These are phyloP conservation scores for Mallotus repandus DNA, from an alignment of 441 rosid species.

Conservation along the genomic window DNA sequence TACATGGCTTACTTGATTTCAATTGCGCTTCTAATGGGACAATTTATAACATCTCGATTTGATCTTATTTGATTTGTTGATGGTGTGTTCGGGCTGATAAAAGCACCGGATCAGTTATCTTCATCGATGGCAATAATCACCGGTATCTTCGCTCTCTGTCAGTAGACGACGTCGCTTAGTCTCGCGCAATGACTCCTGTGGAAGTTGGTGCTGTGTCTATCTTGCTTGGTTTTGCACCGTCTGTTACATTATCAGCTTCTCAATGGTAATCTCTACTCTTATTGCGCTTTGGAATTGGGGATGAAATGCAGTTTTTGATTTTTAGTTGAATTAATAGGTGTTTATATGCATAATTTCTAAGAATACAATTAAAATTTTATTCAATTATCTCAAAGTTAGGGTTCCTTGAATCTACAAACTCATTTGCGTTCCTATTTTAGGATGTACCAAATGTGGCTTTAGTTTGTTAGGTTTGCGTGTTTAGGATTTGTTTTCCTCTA, in stretches of 20 bases:
- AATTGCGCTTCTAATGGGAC: too few species aligned
- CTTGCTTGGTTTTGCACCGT: slow-evolving; percentile 84
- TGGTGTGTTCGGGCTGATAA: slow-evolving; percentile 48
- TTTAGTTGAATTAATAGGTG: too few species aligned
- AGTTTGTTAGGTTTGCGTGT: too few species aligned
- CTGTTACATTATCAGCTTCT: slow-evolving; percentile 63
- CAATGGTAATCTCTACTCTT: slow-evolving; percentile 41
- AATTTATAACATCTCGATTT: background rate
- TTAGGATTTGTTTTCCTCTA: too few species aligned
- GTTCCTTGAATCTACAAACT: background rate
- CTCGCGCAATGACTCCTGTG: slow-evolving; percentile 37
- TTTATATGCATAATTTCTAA: too few species aligned
- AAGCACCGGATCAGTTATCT: slow-evolving; percentile 63
- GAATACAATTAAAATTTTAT: too few species aligned
- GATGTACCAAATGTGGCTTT: too few species aligned
- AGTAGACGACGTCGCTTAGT: slow-evolving; percentile 40
- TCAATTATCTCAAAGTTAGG: background rate
- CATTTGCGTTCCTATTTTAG: too few species aligned
- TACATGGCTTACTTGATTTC: slow-evolving; percentile 10
- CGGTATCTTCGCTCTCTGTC: slow-evolving; percentile 47
- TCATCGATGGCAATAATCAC: slow-evolving; percentile 55
- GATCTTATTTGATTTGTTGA: slow-evolving; percentile 6
- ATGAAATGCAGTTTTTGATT: too few species aligned
- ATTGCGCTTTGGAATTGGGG: too few species aligned
- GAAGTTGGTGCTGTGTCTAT: slow-evolving; percentile 81